Evolutionary conservation across 371 early-diverging fungal genomes (phyloP), one percentile per base, ranked within the genome.

Genomic region (Mortierella sp.): DNA sequence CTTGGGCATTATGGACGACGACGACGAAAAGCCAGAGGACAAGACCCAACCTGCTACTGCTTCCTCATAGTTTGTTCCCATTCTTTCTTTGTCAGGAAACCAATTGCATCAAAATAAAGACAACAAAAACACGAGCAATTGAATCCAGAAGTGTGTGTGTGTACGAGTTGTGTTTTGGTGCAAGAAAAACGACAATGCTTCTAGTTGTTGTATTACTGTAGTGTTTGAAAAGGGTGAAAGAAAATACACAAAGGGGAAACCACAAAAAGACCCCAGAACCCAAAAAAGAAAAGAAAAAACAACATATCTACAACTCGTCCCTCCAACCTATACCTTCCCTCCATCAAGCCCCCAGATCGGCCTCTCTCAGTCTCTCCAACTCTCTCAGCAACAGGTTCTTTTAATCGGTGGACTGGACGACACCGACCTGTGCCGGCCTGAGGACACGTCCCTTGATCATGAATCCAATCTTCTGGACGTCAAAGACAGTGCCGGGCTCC

Each of bases 381-480:
- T n/a, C n/a, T n/a, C n/a, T n/a, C n/a, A n/a, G n/a, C n/a, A n/a
- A n/a, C n/a, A n/a, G n/a, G n/a, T n/a, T n/a, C n/a, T n/a, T 53
- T 74, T 79, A 79, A 48, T 82, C 83, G 24, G 75, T 82, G 16
- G 72, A 64, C 70, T 82, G 83, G 58, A 97, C 97, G 47, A 99
- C 99, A 74, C 99, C 99, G 50, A 99, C 99, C 86, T 99, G 96
- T 64, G 99, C 97, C 64, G 98, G 96, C 79, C 99, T 90, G 76
- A 99, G 79, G 5, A 99, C 95, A 74, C 97, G 94, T 67, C 95
- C 97, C 81, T 97, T 94, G 68, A 99, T 80, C 78, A 87, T 94
- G 87, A 94, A 99, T 37, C 99, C 99, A 69, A 90, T 86, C 92
- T 98, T 99, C 81, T 94, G 92, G 14, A 97, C 97, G 58, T 92